These are phyloP conservation scores for Mimosa pudica DNA, from an alignment of 306 rosid genomes.

Conservation along the genomic window DNA sequence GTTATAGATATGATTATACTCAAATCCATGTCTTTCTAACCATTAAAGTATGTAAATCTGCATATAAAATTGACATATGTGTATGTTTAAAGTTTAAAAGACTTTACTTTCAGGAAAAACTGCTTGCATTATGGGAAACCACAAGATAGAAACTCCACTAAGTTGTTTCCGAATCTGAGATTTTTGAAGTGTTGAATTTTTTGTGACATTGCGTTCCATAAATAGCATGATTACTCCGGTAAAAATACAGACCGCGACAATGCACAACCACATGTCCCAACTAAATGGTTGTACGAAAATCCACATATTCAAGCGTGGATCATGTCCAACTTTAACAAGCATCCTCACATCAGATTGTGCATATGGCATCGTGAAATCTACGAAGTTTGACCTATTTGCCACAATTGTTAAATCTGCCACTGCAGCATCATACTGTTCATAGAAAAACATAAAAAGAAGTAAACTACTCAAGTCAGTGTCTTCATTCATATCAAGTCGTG, in stretches of 20 bases:
- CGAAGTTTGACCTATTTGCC: conserved; percentile 16
- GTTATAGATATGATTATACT: no score
- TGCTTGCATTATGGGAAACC: conserved; percentile 16
- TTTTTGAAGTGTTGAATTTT: background rate
- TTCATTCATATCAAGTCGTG: background rate
- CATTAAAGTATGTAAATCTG: no score
- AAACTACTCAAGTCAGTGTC: background rate
- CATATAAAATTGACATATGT: no score
- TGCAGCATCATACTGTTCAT: conserved; percentile 22
- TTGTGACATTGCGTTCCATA: conserved; percentile 16
- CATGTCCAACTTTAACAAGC: conserved; percentile 4
- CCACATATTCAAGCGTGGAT: conserved; percentile 26
- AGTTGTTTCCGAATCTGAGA: background rate
- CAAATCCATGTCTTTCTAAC: no score
- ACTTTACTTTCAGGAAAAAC: conserved; percentile 28
- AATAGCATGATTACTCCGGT: conserved; percentile 2
- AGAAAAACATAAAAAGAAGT: background rate
- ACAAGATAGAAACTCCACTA: background rate
- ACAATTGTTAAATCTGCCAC: conserved; percentile 25
- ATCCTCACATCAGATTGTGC: conserved; percentile 14
- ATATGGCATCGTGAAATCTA: conserved; percentile 34
- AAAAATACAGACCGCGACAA: background rate
- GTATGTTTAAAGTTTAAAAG: background rate
- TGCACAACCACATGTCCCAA: conserved; percentile 31
- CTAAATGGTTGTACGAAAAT: conserved; percentile 21